Evolutionary conservation across 192 early-diverging fungal species (phyloP).

Genomic region (Obelidium mucronatum): DNA sequence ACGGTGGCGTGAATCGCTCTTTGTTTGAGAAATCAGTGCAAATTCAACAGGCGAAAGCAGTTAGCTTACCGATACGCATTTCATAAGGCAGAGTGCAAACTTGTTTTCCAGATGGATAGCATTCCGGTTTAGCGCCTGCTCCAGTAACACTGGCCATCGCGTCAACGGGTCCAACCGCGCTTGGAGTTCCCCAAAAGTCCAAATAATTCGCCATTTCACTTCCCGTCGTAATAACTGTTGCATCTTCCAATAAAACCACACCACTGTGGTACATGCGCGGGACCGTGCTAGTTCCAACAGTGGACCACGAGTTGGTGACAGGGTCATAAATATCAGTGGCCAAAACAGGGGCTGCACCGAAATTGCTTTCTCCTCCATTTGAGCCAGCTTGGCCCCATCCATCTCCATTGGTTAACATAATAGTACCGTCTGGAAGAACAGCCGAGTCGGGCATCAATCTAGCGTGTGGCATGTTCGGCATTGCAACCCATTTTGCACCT

Average conservation of each 20-base stretch:
- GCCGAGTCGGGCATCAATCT: slow-evolving; percentile 46
- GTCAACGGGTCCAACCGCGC: neutral
- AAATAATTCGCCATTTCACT: slow-evolving; percentile 52
- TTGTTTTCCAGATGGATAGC: neutral
- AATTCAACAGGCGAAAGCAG: slow-evolving; percentile 16
- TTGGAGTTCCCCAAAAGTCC: slow-evolving; percentile 35
- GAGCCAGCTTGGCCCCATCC: slow-evolving; percentile 48
- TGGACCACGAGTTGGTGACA: slow-evolving; percentile 23
- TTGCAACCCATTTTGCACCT: slow-evolving; percentile 29
- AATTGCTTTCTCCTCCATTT: slow-evolving; percentile 42
- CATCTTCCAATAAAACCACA: slow-evolving; percentile 45
- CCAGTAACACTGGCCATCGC: neutral
- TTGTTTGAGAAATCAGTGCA: neutral
- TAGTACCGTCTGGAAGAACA: slow-evolving; percentile 46
- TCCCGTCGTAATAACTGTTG: slow-evolving; percentile 48
- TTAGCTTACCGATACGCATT: neutral
- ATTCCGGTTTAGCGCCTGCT: neutral
- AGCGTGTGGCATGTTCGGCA: slow-evolving; percentile 24
- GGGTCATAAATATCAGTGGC: slow-evolving; percentile 37
- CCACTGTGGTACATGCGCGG: slow-evolving; percentile 39
- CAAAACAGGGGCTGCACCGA: slow-evolving; percentile 41
- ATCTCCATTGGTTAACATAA: slow-evolving; percentile 46
- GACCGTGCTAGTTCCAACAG: slow-evolving; percentile 28
- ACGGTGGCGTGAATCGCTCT: slow-evolving; percentile 9
- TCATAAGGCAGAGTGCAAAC: slow-evolving; percentile 18